Evolutionary conservation across 1,284 basidiomycete species (phyloP).

Genomic region (Hypsizygus ulmarius): DNA sequence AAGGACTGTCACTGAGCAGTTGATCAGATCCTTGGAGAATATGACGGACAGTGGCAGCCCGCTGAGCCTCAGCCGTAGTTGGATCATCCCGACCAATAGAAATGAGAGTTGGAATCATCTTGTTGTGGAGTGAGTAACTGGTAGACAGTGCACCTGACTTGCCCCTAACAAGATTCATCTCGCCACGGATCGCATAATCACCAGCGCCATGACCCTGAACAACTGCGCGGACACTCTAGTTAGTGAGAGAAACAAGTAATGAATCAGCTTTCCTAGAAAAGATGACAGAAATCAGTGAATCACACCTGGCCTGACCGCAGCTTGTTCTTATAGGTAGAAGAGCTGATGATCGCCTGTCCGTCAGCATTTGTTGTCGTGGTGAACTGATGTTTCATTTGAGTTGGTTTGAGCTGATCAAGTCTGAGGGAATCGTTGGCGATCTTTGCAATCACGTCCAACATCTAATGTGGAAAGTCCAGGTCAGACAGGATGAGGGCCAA

Average conservation of each 20-base stretch:
- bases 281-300: not conserved
- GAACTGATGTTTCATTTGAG: slow-evolving; percentile 38
- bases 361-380: slow-evolving; percentile 21
- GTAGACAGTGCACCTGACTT: slow-evolving; percentile 24
- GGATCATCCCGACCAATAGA: slow-evolving; percentile 50
- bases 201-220: slow-evolving; percentile 22
- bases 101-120: slow-evolving; percentile 31
- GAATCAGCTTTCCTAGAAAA: not conserved
- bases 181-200: slow-evolving; percentile 25
- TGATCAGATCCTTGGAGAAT: slow-evolving; percentile 47
- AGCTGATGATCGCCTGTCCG: slow-evolving; percentile 25
- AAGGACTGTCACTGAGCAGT: slow-evolving; percentile 48
- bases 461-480: slow-evolving; percentile 18
- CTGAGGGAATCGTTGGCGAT: slow-evolving; percentile 46
- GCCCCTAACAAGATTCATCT: slow-evolving; percentile 23
- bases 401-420: slow-evolving; percentile 45
- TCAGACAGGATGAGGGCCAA: not conserved
- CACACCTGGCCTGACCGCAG: slow-evolving; percentile 34
- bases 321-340: slow-evolving; percentile 42
- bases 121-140: slow-evolving; percentile 20
- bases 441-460: slow-evolving; percentile 46
- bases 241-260: slow-evolving; percentile 13
- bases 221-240: slow-evolving; percentile 28
- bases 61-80: slow-evolving; percentile 50
- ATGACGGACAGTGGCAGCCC: slow-evolving; percentile 41